phyloP scores from a whole-genome alignment of 768 basidiomycete genomes.

The Suillus decipiens region DNA sequence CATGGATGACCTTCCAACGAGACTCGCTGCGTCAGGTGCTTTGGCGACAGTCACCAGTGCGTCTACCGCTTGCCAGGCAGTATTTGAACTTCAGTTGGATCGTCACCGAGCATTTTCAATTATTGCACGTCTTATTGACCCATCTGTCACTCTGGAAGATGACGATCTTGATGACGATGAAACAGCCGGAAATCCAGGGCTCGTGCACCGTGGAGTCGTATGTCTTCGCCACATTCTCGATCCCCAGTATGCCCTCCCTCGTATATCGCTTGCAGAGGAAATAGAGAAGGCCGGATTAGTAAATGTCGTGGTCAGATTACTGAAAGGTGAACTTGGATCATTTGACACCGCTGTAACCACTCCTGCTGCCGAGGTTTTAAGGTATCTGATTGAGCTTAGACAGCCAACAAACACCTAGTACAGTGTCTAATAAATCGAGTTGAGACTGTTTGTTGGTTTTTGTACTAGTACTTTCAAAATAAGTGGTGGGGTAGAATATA shows the following conservation, averaged over 20 bases:
- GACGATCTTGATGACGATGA: slow-evolving; percentile 39
- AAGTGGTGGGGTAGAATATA: background rate
- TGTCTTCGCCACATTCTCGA: slow-evolving; percentile 66
- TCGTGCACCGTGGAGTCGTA: slow-evolving; percentile 79
- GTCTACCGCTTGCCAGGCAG: slow-evolving; percentile 54
- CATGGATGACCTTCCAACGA: slow-evolving; percentile 82
- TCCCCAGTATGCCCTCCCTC: slow-evolving; percentile 39
- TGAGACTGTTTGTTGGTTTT: background rate
- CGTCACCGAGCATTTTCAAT: slow-evolving; percentile 64
- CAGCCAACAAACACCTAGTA: background rate
- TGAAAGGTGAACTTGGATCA: slow-evolving; percentile 43
- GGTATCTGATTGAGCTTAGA: slow-evolving; percentile 36
- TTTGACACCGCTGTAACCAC: slow-evolving; percentile 41
- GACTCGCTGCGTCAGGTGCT: slow-evolving; percentile 88
- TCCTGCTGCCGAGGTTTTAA: slow-evolving; percentile 54
- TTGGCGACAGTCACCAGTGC: slow-evolving; percentile 77
- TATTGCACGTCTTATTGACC: slow-evolving; percentile 68
- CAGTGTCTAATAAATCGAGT: background rate
- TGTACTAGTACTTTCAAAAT: background rate
- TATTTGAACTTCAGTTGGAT: slow-evolving; percentile 68
- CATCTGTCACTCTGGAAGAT: slow-evolving; percentile 39
- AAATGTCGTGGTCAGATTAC: slow-evolving; percentile 49
- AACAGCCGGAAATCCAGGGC: slow-evolving; percentile 49
- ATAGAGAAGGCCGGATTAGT: slow-evolving; percentile 56
- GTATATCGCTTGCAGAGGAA: slow-evolving; percentile 49